Conservation (phyloP, 2,329 filamentous ascomycete species). For the Didymella pomorum region DNA sequence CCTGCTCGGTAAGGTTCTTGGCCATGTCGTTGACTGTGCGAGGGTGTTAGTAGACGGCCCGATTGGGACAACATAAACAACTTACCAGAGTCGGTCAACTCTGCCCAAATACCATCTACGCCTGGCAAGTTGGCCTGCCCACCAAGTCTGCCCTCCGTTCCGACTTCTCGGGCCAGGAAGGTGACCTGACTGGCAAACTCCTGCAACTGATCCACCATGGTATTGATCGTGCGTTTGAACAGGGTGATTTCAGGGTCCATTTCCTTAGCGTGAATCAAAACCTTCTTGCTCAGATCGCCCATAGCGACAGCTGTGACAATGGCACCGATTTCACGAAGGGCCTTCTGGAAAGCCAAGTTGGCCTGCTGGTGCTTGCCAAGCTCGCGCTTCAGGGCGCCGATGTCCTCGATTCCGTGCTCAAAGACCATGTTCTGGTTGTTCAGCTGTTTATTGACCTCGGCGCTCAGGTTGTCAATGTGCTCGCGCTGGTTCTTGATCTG, state of each 20-base stretch:
- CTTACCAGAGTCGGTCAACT: conserved; percentile 73
- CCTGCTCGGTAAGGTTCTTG: conserved; percentile 96
- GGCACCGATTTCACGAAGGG: conserved; percentile 92
- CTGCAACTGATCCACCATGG: conserved; percentile 98
- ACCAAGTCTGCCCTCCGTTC: conserved; percentile 91
- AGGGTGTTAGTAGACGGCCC: conserved; percentile 39
- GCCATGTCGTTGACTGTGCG: conserved; percentile 90
- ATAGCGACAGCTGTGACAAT: conserved; percentile 96
- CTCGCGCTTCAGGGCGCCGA: conserved; percentile 88
- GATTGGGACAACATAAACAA: conserved; percentile 27
- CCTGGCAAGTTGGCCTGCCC: conserved; percentile 93
- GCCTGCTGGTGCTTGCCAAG: conserved; percentile 97
- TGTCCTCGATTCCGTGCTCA: conserved; percentile 80
- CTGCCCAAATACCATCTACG: conserved; percentile 97
- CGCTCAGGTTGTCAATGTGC: conserved; percentile 84
- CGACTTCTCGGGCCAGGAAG: conserved; percentile 91
- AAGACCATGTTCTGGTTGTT: conserved; percentile 83
- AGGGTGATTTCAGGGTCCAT: conserved; percentile 98
- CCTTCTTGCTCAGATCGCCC: conserved; percentile 95
- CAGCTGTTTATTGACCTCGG: conserved; percentile 85
- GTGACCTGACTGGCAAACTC: conserved; percentile 97
- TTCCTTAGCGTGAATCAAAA: conserved; percentile 92
- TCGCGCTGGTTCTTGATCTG: conserved; percentile 87
- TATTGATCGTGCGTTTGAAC: conserved; percentile 98
- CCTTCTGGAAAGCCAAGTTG: conserved; percentile 98